phyloP scores from a whole-genome alignment of 1,284 basidiomycete species.

The Fistulina hepatica region DNA sequence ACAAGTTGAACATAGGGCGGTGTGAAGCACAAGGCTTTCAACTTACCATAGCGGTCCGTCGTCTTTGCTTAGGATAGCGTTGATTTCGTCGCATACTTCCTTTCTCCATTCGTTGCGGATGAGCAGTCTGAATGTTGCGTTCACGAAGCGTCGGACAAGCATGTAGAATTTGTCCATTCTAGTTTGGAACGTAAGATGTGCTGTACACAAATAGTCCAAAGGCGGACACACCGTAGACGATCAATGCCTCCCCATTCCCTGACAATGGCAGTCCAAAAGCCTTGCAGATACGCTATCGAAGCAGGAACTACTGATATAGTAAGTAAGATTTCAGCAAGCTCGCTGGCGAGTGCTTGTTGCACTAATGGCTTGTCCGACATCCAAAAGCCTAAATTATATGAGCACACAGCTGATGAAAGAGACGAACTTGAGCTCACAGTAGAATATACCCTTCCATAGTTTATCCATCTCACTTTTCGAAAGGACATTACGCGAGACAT shows the following conservation, averaged over 20 bases:
- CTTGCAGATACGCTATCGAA: conserved; percentile 69
- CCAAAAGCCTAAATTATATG: conserved; percentile 71
- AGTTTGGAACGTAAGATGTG: conserved; percentile 8
- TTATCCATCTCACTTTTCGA: conserved; percentile 76
- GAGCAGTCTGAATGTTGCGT: conserved; percentile 76
- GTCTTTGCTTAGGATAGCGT: conserved; percentile 47
- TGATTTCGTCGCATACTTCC: conserved; percentile 47
- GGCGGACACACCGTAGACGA: conserved; percentile 56
- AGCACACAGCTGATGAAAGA: not conserved
- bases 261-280: conserved; percentile 86
- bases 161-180: conserved; percentile 98
- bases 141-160: conserved; percentile 82
- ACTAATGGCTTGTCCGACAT: conserved; percentile 99
- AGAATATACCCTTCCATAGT: conserved; percentile 97
- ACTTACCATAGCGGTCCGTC: conserved; percentile 75
- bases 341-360: conserved; percentile 83
- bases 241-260: conserved; percentile 93
- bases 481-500: conserved; percentile 47
- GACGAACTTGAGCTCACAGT: conserved; percentile 74
- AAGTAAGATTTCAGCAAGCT: conserved; percentile 75
- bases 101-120: conserved; percentile 61
- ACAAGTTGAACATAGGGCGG: conserved; percentile 6
- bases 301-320: conserved; percentile 49
- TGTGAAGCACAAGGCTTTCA: not conserved
- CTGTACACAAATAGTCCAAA: conserved; percentile 4